Evolutionary conservation across 1,284 basidiomycete species (phyloP).

Genomic region (Malassezia sympodialis): DNA sequence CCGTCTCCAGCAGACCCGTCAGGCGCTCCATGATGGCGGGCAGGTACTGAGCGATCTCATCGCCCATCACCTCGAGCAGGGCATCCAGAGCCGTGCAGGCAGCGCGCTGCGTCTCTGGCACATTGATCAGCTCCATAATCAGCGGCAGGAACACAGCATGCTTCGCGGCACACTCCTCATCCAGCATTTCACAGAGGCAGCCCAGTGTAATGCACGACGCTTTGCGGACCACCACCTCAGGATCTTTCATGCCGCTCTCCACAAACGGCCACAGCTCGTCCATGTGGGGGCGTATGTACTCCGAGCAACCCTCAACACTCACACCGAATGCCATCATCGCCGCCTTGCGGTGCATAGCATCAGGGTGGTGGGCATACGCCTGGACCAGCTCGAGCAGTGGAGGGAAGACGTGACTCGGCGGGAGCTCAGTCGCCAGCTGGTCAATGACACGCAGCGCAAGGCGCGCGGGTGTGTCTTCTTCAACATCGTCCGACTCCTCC

Average conservation of each 20-base stretch:
- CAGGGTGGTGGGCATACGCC: constrained; percentile 46
- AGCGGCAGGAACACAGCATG: constrained; percentile 76
- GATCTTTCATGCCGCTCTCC: constrained; percentile 75
- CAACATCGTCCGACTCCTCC: constrained; percentile 70
- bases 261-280: constrained; percentile 86
- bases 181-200: constrained; percentile 94
- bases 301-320: constrained; percentile 91
- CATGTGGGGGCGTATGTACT: constrained; percentile 93
- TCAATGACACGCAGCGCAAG: constrained; percentile 93
- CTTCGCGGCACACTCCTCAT: constrained; percentile 78
- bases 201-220: constrained; percentile 89
- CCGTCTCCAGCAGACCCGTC: constrained; percentile 73
- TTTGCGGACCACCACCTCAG: constrained; percentile 76
- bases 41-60: constrained; percentile 80
- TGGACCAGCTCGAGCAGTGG: constrained; percentile 60
- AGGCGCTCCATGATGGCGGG: constrained; percentile 91
- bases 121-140: constrained; percentile 62
- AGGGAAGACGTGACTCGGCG: constrained; percentile 93
- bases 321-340: constrained; percentile 95
- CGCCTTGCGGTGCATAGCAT: constrained; percentile 65
- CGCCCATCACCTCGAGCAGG: constrained; percentile 86
- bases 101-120: constrained; percentile 73
- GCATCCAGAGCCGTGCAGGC: constrained; percentile 95
- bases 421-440: constrained; percentile 80
- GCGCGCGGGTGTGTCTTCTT: constrained; percentile 79